phyloP scores from a whole-genome alignment of 169 alveolate genomes.

The Babesia bigemina region DNA sequence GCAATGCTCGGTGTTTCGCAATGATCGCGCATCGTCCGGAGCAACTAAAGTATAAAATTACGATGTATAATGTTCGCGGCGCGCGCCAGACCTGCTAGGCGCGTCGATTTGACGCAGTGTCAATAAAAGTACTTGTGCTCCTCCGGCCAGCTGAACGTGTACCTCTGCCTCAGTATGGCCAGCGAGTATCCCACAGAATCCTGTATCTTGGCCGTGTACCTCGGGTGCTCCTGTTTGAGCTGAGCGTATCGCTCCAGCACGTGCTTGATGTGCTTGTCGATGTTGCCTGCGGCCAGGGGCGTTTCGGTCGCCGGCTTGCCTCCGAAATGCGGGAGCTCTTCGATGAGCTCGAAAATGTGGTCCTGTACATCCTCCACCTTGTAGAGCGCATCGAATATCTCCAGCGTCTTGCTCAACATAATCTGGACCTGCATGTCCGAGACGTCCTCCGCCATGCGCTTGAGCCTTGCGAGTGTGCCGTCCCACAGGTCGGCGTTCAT shows the following conservation, averaged over 20 bases:
- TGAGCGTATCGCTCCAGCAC: slow-evolving; percentile 43
- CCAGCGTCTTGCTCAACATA: slow-evolving; percentile 57
- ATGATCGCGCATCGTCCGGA: background rate
- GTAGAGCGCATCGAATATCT: slow-evolving; percentile 58
- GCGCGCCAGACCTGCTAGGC: background rate
- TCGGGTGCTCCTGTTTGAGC: slow-evolving; percentile 44
- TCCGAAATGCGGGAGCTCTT: slow-evolving; percentile 39
- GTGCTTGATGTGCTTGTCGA: slow-evolving; percentile 37
- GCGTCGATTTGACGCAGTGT: background rate
- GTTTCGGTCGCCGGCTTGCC: slow-evolving; percentile 16
- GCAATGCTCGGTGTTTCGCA: background rate
- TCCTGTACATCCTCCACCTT: slow-evolving; percentile 67
- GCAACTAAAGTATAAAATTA: background rate
- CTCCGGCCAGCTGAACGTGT: slow-evolving; percentile 68
- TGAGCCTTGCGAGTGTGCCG: slow-evolving; percentile 37
- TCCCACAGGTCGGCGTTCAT: slow-evolving; percentile 64
- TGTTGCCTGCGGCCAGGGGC: slow-evolving; percentile 15
- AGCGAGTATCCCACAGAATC: slow-evolving; percentile 60
- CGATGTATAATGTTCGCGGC: background rate
- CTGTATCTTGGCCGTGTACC: slow-evolving; percentile 53
- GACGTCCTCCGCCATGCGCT: slow-evolving; percentile 42
- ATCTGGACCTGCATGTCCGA: slow-evolving; percentile 63
- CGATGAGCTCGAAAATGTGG: slow-evolving; percentile 63
- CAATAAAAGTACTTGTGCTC: slow-evolving; percentile 64
- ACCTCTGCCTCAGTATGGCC: slow-evolving; percentile 56